Conservation (phyloP, 2,329 filamentous ascomycete genomes). For the Sclerotinia trifoliorum region DNA sequence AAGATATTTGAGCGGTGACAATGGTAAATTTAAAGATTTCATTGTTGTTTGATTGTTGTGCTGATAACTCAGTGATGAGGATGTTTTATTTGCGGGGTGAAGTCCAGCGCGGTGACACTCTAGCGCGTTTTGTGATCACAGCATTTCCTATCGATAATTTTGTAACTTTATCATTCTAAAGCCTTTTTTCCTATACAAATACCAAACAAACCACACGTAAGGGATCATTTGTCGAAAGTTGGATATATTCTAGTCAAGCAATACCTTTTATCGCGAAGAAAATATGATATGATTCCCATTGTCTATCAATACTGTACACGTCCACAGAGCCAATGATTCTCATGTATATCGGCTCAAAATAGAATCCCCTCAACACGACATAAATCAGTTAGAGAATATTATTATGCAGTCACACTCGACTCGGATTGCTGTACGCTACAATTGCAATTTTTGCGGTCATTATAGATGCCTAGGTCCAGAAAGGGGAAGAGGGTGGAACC, state of each 20-base stretch:
- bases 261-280: no score
- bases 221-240: background rate
- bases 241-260: background rate
- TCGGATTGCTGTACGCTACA: background rate
- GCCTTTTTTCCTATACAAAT: background rate
- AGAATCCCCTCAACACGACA: background rate
- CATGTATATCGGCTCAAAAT: background rate
- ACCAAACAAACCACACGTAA: no score
- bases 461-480: background rate
- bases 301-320: background rate
- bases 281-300: background rate
- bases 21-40: background rate
- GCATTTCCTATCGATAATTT: background rate
- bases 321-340: background rate
- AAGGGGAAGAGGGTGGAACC: background rate
- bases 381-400: background rate
- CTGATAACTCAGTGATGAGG: background rate
- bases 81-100: no score
- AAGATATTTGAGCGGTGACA: background rate
- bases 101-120: no score
- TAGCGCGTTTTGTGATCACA: background rate
- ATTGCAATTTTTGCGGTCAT: background rate
- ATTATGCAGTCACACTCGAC: background rate
- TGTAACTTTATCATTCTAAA: background rate
- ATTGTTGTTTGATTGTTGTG: background rate